These are phyloP conservation scores for Tremellales sp. DNA, from an alignment of 1,284 basidiomycete species.

Conservation along the genomic window DNA sequence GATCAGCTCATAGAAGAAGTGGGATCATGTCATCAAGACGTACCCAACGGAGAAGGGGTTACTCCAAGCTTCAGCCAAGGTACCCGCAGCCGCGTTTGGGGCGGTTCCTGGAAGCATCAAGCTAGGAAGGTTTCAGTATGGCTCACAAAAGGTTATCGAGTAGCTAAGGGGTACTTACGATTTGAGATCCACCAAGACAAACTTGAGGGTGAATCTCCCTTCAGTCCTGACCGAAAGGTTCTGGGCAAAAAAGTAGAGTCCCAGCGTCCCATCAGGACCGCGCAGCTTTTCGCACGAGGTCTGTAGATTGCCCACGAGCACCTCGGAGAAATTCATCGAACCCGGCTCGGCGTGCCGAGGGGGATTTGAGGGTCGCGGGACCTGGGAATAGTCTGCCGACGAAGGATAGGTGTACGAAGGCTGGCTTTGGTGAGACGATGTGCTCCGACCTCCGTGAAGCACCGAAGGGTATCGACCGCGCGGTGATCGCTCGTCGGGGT, in stretches of 20 bases:
- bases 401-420: neutral
- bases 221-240: conserved; percentile 83
- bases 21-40: neutral
- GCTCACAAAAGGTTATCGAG: too few relatives aligned
- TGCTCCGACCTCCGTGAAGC: neutral
- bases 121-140: conserved; percentile 50
- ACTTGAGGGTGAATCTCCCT: conserved; percentile 53
- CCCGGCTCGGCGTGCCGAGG: conserved; percentile 50
- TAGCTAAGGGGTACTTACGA: conserved; percentile 25
- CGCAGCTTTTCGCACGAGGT: conserved; percentile 75
- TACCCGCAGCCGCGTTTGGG: conserved; percentile 55
- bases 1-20: neutral
- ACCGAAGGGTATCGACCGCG: neutral
- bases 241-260: conserved; percentile 83
- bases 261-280: conserved; percentile 74
- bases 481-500: neutral
- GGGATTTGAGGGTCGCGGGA: neutral
- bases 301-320: conserved; percentile 79
- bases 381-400: neutral
- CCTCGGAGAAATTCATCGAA: conserved; percentile 70
- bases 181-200: conserved; percentile 37
- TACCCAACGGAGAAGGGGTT: conserved; percentile 81
- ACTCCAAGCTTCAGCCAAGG: conserved; percentile 78
- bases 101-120: conserved; percentile 64
- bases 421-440: neutral